Evolutionary conservation across 2,329 filamentous ascomycete species (phyloP).

Genomic region (Paraphaeosphaeria minitans): DNA sequence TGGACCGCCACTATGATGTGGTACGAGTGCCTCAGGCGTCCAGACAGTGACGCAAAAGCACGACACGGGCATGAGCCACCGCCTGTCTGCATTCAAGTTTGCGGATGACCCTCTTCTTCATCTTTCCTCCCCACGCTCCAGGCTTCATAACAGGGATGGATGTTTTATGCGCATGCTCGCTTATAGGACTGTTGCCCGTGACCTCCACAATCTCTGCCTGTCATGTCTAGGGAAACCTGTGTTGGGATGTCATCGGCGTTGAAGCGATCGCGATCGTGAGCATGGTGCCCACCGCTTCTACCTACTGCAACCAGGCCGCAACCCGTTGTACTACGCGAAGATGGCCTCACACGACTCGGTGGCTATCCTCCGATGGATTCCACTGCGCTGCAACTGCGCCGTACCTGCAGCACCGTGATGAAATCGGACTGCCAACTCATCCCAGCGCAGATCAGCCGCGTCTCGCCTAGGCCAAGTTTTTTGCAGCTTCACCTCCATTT

Average conservation of each 20-base stretch:
- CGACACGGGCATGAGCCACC: neutral
- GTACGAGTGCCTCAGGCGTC: neutral
- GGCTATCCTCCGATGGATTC: neutral
- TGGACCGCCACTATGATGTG: too few relatives aligned
- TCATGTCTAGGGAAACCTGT: neutral
- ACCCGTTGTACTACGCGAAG: neutral
- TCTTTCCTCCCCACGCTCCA: neutral
- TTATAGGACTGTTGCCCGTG: neutral
- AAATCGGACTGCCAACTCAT: conserved; percentile 13
- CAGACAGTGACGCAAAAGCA: neutral
- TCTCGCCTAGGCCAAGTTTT: conserved; percentile 20
- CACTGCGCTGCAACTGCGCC: neutral
- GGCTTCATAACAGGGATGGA: neutral
- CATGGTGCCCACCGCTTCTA: neutral
- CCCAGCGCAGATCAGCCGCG: neutral
- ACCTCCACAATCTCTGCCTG: neutral
- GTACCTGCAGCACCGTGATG: conserved; percentile 12
- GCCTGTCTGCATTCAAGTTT: too few relatives aligned
- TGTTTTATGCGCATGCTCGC: neutral
- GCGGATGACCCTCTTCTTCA: neutral
- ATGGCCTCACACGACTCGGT: neutral
- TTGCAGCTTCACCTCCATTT: conserved; percentile 16
- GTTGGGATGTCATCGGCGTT: neutral
- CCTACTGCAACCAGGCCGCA: neutral
- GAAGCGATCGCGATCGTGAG: neutral